Percentiles rank a stretch among this genome's conserved stretches.
Conservation (phyloP, 768 basidiomycete species). For the Leccinum imitatum region DNA sequence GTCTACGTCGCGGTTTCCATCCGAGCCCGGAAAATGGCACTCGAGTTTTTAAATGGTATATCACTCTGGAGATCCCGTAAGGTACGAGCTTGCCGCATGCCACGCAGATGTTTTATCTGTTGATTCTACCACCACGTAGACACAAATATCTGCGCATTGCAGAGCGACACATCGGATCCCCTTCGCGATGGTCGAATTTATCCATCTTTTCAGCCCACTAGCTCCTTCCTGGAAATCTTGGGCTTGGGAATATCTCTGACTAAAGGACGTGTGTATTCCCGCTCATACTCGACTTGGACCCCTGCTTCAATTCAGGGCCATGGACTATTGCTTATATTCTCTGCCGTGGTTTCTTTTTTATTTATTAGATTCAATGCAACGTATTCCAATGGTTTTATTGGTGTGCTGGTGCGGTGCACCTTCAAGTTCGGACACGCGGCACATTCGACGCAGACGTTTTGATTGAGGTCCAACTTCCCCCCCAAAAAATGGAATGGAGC, state of each 20-base stretch:
- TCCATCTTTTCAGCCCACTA: conserved; percentile 3
- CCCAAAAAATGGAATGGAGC: background rate
- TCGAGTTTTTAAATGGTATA: background rate
- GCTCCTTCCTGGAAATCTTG: background rate
- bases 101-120: conserved; percentile 7
- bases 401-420: background rate
- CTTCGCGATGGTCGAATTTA: background rate
- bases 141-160: conserved; percentile 11
- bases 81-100: conserved; percentile 2
- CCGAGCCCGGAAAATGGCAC: conserved; percentile 14
- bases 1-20: conserved; percentile 16
- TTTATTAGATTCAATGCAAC: background rate
- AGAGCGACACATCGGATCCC: background rate
- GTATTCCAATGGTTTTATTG: background rate
- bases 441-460: background rate
- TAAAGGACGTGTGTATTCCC: no score
- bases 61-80: background rate
- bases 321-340: background rate
- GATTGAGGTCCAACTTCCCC: background rate
- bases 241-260: background rate
- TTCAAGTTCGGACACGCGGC: background rate
- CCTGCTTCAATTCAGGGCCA: background rate
- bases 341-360: background rate
- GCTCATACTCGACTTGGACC: background rate
- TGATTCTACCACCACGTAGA: conserved; percentile 7